Base-by-base conservation (phyloP, 2,329 filamentous ascomycete species). In the Stenocarpella maydis region DNA sequence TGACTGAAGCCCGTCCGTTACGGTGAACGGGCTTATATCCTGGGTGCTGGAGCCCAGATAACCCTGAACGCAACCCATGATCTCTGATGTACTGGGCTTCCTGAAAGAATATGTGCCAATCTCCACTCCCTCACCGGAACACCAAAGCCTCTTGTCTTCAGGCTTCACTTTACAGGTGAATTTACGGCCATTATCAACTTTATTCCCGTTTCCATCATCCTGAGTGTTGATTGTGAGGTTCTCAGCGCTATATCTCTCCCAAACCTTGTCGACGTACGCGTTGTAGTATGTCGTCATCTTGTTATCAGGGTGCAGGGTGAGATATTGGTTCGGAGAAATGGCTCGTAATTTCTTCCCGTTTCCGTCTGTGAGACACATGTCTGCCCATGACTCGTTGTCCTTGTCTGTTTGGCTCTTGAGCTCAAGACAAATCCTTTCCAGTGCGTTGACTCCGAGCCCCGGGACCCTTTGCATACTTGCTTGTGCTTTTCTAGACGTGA, bases 21-120 rank as follows among this genome's bases (percentile, higher is more conserved):
- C 68, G 10, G 26, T 19, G 19, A 69, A 69, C 1, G 68, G 53
- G 28, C 53, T 60, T 4, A 8, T 34, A 4, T 47, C 26, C 4
- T 55, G 5, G 3, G 58, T 14, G 12, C 12, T 28, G 7, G 12
- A 2, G 7, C 2, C 26, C 31, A 17, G 5, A 8, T 31, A 54
- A 19, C 52, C 55, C 28, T 70, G 68, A 15, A 37, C 47, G 26
- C 68, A 70, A 17, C 68, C 68, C 21, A 70, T 67, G 19, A 68
- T 54, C 45, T 70, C 64, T 10, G 21, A 14, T 8, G 68, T 63
- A 9, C 21, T 67, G 3, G 68, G 68, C 19, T 34, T 67, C n/a
- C 19, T 21, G n/a, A 70, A 70, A 21, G 14, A 28, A 41, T 43
- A 52, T 3, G 47, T 24, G 37, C 53, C 39, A 21, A 4, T n/a